Evolutionary conservation across 768 basidiomycete species (phyloP), one percentile per base, ranked within the genome.

Genomic region (Macrolepiota dolichaula): DNA sequence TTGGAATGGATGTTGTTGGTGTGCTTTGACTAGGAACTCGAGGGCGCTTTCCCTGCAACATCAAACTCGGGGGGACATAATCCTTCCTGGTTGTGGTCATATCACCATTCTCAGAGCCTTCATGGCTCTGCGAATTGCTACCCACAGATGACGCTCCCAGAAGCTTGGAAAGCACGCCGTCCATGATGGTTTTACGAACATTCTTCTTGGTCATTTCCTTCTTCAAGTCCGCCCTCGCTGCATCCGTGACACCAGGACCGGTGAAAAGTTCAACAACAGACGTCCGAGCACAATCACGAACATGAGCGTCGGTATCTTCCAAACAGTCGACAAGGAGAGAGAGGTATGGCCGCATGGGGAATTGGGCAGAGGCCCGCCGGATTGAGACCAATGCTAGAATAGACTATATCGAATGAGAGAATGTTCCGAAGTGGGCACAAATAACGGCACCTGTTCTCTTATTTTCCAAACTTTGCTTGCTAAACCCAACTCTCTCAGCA

Each of bases 211-310:
- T 72, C 81, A 98, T 81, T 70, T 94, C 90, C 70, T 94, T 95
- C 81, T 97, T 98, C 57, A 98, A 79, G 71, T 98, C 96, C 3
- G 94, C 85, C 55, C 92, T 87, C 2, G 97, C 97, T 7, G 86
- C 87, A 69, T 96, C 89, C 2, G 88, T 86, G 13, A 94, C 92
- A 4, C 83, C 85, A 0, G 89, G 83, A 15, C 92, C 91, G 0
- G 92, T 87, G 69, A 98, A 96, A 57, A 99, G 79, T 65, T 89
- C 86, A 15, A 97, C 82, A 61, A 94, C 83, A 1, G 92, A 87
- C 66, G 85, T 82, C 52, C 88, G 85, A 7, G 96, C 89, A 69
- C 87, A 88, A 58, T 94, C 90, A 47, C 97, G 89, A 55, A 98
- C 97, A 66, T 86, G 85, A 19, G 89, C 84, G 69, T 99, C 97